phyloP scores from a whole-genome alignment of 2,329 filamentous ascomycete genomes.

The Fusarium scirpi region DNA sequence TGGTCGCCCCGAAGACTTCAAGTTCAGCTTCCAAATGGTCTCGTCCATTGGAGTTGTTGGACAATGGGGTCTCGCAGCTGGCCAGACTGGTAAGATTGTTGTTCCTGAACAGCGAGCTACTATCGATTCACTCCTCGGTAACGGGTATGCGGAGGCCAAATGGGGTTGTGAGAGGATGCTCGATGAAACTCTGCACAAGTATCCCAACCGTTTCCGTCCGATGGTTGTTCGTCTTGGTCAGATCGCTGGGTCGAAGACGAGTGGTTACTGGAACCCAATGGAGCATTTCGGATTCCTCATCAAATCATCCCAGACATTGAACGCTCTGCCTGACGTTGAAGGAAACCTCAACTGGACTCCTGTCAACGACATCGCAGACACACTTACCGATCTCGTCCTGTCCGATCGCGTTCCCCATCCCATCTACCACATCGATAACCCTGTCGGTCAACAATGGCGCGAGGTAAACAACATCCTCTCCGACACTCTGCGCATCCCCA shows the following conservation, averaged over 20 bases:
- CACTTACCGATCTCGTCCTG: constrained; percentile 8
- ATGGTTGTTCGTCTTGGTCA: constrained; percentile 41
- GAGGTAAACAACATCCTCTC: constrained; percentile 33
- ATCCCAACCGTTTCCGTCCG: constrained; percentile 31
- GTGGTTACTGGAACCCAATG: constrained; percentile 43
- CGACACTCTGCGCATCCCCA: constrained; percentile 13
- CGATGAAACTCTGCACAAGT: constrained; percentile 38
- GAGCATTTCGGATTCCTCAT: constrained; percentile 42
- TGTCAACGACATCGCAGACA: constrained; percentile 30
- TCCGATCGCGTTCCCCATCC: constrained; percentile 13
- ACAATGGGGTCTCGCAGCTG: constrained; percentile 19
- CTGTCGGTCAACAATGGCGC: constrained; percentile 33
- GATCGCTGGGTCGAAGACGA: constrained; percentile 41
- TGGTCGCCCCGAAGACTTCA: not conserved
- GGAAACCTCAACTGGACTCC: constrained; percentile 34
- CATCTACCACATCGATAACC: constrained; percentile 33
- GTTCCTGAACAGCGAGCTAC: constrained; percentile 28
- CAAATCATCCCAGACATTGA: constrained; percentile 39
- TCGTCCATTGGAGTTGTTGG: constrained; percentile 27
- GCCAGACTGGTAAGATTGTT: constrained; percentile 23
- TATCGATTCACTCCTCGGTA: constrained; percentile 22
- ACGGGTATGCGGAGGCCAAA: constrained; percentile 40
- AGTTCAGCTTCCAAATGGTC: constrained; percentile 37
- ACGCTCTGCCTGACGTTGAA: constrained; percentile 26
- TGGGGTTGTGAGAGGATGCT: constrained; percentile 43